A percentile compares a stretch with the other conserved stretches of the same genome.
Evolutionary conservation across 441 rosid genomes (phyloP).

Genomic region (Erodium trifolium): DNA sequence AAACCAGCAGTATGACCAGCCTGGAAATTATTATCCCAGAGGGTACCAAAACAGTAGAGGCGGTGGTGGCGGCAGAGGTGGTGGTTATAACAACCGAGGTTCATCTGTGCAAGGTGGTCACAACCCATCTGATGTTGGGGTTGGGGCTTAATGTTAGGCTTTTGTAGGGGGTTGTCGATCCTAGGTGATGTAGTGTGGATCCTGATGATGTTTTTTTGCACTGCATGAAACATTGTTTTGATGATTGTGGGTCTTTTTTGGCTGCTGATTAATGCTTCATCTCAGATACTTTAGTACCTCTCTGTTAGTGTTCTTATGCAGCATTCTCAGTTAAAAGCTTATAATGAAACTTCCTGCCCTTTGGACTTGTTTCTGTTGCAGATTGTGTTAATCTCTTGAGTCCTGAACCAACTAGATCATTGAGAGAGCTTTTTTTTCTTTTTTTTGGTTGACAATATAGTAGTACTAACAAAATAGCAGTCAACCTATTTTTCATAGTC

Average conservation of each 20-base stretch:
- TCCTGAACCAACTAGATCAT: too few species aligned
- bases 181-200: not conserved
- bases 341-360: too few species aligned
- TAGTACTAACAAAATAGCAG: too few species aligned
- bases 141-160: not conserved
- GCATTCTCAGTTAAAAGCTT: not conserved
- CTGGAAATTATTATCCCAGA: constrained; percentile 57
- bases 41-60: constrained; percentile 59
- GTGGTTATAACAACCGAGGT: constrained; percentile 33
- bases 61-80: constrained; percentile 43
- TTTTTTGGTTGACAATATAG: too few species aligned
- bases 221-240: not conserved
- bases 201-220: not conserved
- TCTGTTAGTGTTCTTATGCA: not conserved
- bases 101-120: constrained; percentile 14
- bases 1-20: constrained; percentile 51
- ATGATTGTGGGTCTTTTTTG: not conserved
- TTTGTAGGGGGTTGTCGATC: not conserved
- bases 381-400: not conserved
- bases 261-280: constrained; percentile 1
- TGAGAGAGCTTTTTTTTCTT: too few species aligned
- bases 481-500: too few species aligned
- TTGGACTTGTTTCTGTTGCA: too few species aligned
- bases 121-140: not conserved
- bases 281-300: not conserved